These are phyloP conservation scores for Papiliotrema flavescens DNA, from an alignment of 1,284 basidiomycete species.

Conservation along the genomic window DNA sequence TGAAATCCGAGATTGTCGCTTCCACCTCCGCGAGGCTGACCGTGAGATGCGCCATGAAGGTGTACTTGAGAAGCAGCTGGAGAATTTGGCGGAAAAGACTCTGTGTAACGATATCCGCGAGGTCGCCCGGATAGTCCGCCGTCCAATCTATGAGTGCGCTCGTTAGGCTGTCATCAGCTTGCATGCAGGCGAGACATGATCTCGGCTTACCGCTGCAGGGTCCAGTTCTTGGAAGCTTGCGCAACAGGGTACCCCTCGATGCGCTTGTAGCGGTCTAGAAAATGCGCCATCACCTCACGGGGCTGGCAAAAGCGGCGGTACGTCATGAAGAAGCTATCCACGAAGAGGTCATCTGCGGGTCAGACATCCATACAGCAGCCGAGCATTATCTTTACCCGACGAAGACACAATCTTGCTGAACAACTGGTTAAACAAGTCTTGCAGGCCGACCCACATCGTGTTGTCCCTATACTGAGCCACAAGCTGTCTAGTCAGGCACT, in stretches of 20 bases:
- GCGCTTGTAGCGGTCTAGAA: constrained; percentile 35
- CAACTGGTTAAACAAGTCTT: constrained; percentile 35
- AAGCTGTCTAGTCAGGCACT: too few species aligned
- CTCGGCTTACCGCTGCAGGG: constrained; percentile 39
- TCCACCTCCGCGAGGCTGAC: constrained; percentile 38
- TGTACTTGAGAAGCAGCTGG: constrained; percentile 29
- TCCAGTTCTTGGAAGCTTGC: constrained; percentile 39
- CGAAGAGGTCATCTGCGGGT: constrained; percentile 35
- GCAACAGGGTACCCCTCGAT: constrained; percentile 32
- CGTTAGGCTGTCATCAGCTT: constrained; percentile 28
- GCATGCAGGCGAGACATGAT: background rate
- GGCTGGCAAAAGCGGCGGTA: constrained; percentile 46
- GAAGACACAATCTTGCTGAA: constrained; percentile 41
- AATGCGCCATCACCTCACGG: constrained; percentile 36
- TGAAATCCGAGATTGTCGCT: constrained; percentile 16
- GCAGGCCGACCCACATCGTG: constrained; percentile 20
- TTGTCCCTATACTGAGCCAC: too few species aligned
- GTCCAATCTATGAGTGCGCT: constrained; percentile 45
- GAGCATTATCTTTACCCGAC: constrained; percentile 25
- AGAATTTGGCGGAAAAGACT: constrained; percentile 30
- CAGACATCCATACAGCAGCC: background rate
- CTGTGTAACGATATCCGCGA: constrained; percentile 24
- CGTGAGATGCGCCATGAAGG: constrained; percentile 43
- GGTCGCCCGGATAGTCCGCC: constrained; percentile 42
- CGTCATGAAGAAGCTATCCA: constrained; percentile 42